phyloP scores from a whole-genome alignment of 441 rosid genomes.

The Populus hybrid region DNA sequence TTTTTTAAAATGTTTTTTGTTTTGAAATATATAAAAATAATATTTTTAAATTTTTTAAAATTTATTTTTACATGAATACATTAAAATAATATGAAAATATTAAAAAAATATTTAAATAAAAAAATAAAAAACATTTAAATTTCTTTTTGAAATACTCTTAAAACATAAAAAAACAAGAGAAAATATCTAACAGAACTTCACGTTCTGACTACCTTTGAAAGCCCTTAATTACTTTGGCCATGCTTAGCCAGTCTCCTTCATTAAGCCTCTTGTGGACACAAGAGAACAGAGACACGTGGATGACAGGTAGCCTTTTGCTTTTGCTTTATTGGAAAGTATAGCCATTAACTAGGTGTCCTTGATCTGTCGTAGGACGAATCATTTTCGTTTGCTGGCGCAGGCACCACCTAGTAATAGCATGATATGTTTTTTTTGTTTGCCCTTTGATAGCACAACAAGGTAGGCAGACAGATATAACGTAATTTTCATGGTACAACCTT shows the following conservation, averaged over 20 bases:
- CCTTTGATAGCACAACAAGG: background rate
- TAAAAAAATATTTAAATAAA: no score
- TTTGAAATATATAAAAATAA: no score
- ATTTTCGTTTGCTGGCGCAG: conserved; percentile 5
- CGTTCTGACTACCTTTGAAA: background rate
- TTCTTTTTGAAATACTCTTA: no score
- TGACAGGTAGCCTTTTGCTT: conserved; percentile 8
- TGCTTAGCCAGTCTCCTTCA: background rate
- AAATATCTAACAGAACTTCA: no score
- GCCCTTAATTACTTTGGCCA: background rate
- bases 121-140: no score
- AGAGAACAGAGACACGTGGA: background rate
- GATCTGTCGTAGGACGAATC: background rate
- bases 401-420: background rate
- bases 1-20: no score
- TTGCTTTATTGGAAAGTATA: background rate
- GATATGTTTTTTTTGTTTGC: conserved; percentile 2
- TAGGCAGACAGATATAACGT: no score
- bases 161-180: no score
- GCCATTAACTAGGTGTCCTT: background rate
- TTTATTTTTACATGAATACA: no score
- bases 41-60: no score
- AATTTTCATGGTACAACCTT: no score
- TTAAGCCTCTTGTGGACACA: background rate
- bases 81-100: no score